Base-by-base conservation (phyloP, 805 yeast species). In the Monosporozyma siamensis region DNA sequence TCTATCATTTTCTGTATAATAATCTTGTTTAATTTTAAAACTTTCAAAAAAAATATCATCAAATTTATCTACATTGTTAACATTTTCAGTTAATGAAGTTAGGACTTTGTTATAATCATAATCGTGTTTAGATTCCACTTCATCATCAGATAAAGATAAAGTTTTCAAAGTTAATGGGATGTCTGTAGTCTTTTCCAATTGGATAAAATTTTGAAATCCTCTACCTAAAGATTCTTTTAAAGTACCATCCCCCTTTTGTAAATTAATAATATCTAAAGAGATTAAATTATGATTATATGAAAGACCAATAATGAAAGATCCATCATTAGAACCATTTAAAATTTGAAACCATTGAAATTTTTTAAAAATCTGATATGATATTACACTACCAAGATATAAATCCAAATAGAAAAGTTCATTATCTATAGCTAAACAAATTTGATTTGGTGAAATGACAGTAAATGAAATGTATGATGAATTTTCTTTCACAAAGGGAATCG, bases 151-250 rank as follows among this genome's bases (percentile, higher is more conserved):
- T 20, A 46, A 49, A 35, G 55, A 46, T 22, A 61, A 46, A 7
- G 61, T 48, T 30, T 53, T 52, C 24, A 78, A 40, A 6, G 34
- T 11, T 12, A 44, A 22, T 14, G 42, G 34, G 1, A 20, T 40
- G 3, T 47, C 25, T 6, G 22, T 22, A 8, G 17, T 18, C 9
- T 24, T 24, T n/a, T n/a, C n/a, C n/a, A n/a, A n/a, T 15, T 41
- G 35, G 4, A 41, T 36, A 12, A 48, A 44, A 12, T 35, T 44
- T 17, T 45, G 50, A 34, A 63, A 65, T 30, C 80, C 74, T 53
- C 78, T 82, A 22, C 89, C 89, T 23, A 85, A 57, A 10, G 84
- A 76, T 51, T 83, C 88, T 45, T 76, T 73, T 45, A 85, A 67
- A 40, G 74, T 75, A 52, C 85, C 84, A 29, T 74, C 63, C 4